Conservation (phyloP, 73 alveolate genomes). For the Halteria grandinella region DNA sequence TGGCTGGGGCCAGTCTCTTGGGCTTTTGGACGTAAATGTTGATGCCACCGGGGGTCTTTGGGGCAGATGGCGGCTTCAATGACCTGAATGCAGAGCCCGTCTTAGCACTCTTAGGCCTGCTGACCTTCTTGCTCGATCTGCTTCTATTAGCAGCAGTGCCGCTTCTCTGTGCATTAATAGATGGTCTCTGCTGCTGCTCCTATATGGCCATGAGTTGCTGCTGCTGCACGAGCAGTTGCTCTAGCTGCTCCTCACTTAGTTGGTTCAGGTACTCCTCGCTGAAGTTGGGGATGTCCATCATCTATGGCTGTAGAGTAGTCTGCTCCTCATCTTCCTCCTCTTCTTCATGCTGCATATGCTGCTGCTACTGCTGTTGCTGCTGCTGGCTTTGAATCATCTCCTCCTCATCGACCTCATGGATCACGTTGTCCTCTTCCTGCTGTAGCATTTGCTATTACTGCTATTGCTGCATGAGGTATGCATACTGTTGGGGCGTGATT, state of each 20-base stretch:
- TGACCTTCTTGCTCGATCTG: not conserved
- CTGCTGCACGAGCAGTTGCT: slow-evolving; percentile 11
- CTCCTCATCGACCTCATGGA: too few species aligned
- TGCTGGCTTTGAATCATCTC: too few species aligned
- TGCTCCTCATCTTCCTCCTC: not conserved
- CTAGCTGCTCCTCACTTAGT: slow-evolving; percentile 35
- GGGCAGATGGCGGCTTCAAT: not conserved
- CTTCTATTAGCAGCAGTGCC: too few species aligned
- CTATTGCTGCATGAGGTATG: not conserved
- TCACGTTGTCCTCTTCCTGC: too few species aligned
- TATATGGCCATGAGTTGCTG: slow-evolving; percentile 4
- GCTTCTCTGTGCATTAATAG: too few species aligned
- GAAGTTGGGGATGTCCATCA: slow-evolving; percentile 2
- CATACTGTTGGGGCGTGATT: slow-evolving; percentile 1
- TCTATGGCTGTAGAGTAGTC: not conserved
- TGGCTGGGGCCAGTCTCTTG: not conserved
- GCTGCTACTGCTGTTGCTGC: too few species aligned
- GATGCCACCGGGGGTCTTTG: not conserved
- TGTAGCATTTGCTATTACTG: too few species aligned
- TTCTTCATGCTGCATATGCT: too few species aligned
- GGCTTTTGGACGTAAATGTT: not conserved
- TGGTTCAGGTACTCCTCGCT: slow-evolving; percentile 42
- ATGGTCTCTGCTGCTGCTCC: too few species aligned
- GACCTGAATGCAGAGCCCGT: not conserved
- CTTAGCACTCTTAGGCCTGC: slow-evolving; percentile 36